These are phyloP conservation scores for Fonsecaea monophora DNA, from an alignment of 2,329 filamentous ascomycete genomes.

Conservation along the genomic window DNA sequence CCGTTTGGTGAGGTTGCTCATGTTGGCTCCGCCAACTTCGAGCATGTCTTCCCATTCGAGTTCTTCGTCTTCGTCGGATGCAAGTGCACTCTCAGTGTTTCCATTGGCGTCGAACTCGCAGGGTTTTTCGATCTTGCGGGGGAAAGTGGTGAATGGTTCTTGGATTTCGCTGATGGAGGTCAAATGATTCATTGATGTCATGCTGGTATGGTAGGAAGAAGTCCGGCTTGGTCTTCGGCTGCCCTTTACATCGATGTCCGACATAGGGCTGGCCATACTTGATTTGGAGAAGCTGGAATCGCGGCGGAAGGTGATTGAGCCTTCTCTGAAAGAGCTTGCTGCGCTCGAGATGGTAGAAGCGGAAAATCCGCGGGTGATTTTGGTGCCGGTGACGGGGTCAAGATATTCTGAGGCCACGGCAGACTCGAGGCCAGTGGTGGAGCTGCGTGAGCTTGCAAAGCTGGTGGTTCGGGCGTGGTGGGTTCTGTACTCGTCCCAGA, in stretches of 20 bases:
- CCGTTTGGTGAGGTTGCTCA: slow-evolving; percentile 24
- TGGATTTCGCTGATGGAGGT: slow-evolving; percentile 32
- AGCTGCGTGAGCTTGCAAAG: slow-evolving; percentile 28
- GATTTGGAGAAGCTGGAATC: slow-evolving; percentile 29
- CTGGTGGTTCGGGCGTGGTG: slow-evolving; percentile 28
- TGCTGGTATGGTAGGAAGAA: slow-evolving; percentile 23
- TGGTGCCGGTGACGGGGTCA: slow-evolving; percentile 38
- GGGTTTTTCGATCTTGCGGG: slow-evolving; percentile 29
- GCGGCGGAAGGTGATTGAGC: slow-evolving; percentile 11
- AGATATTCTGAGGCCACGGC: slow-evolving; percentile 17
- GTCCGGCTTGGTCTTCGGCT: slow-evolving; percentile 20
- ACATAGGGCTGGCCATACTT: slow-evolving; percentile 21
- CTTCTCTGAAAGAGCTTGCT: slow-evolving; percentile 35
- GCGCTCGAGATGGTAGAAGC: slow-evolving; percentile 32
- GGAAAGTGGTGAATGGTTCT: neutral
- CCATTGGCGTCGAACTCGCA: slow-evolving; percentile 26
- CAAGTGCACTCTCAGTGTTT: slow-evolving; percentile 31
- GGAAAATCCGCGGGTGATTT: slow-evolving; percentile 34
- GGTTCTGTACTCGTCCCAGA: slow-evolving; percentile 31
- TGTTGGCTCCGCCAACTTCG: slow-evolving; percentile 19
- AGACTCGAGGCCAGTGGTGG: slow-evolving; percentile 13
- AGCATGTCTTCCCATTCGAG: slow-evolving; percentile 33
- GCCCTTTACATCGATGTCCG: slow-evolving; percentile 20
- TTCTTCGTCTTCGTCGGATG: slow-evolving; percentile 35
- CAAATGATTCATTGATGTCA: slow-evolving; percentile 26